These are phyloP conservation scores for Yamadazyma sp. DNA, from an alignment of 805 yeast species.

Conservation along the genomic window DNA sequence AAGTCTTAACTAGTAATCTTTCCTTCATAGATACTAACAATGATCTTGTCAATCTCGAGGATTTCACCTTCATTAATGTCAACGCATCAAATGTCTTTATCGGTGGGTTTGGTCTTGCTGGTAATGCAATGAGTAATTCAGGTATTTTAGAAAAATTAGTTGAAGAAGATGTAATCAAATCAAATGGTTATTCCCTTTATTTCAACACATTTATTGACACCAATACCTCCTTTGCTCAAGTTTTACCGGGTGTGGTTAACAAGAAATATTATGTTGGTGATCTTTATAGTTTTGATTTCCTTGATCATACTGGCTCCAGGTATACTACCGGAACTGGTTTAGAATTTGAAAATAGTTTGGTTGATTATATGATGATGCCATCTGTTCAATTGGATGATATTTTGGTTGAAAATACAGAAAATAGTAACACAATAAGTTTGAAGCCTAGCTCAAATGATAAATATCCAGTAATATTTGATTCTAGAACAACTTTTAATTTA, in stretches of 20 bases:
- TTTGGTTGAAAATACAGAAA: slow-evolving; percentile 23
- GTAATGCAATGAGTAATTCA: slow-evolving; percentile 16
- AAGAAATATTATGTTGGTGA: slow-evolving; percentile 43
- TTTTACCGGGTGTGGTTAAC: slow-evolving; percentile 62
- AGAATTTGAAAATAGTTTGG: slow-evolving; percentile 13
- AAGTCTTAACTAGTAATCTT: slow-evolving; percentile 22
- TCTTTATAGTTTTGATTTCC: slow-evolving; percentile 46
- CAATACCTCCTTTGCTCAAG: slow-evolving; percentile 21
- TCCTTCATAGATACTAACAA: slow-evolving; percentile 14
- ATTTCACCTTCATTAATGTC: slow-evolving; percentile 28
- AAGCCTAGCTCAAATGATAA: slow-evolving; percentile 24
- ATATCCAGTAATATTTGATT: slow-evolving; percentile 56
- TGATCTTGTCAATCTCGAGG: slow-evolving; percentile 12
- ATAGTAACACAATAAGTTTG: slow-evolving; percentile 36
- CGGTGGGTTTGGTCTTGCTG: slow-evolving; percentile 39
- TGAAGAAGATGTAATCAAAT: slow-evolving; percentile 18
- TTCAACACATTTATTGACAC: slow-evolving; percentile 17
- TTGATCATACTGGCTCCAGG: slow-evolving; percentile 40
- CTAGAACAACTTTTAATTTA: slow-evolving; percentile 47
- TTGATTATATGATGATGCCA: slow-evolving; percentile 22
- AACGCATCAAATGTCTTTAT: slow-evolving; percentile 17
- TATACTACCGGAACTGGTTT: slow-evolving; percentile 31
- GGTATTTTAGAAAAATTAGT: slow-evolving; percentile 28
- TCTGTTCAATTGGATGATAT: slow-evolving; percentile 25
- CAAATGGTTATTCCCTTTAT: slow-evolving; percentile 34